These are phyloP conservation scores for Keithomyces neogunnii DNA, from an alignment of 2,329 filamentous ascomycete species.

Conservation along the genomic window DNA sequence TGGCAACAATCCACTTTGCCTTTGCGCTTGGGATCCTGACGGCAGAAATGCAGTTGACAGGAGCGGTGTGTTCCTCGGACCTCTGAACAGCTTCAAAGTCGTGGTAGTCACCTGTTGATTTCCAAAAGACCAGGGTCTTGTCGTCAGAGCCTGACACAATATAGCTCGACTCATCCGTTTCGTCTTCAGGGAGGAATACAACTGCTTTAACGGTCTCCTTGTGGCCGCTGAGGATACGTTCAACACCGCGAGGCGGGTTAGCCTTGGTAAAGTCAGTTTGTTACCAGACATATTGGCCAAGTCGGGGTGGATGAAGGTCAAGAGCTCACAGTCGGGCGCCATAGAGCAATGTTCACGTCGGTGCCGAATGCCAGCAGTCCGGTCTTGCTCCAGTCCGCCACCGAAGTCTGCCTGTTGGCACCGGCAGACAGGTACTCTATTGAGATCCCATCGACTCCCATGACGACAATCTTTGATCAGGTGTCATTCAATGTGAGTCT, in stretches of 20 bases:
- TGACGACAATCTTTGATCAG: slow-evolving; percentile 11
- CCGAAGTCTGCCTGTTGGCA: slow-evolving; percentile 81
- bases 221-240: slow-evolving; percentile 64
- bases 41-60: slow-evolving; percentile 61
- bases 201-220: slow-evolving; percentile 74
- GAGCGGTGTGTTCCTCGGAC: slow-evolving; percentile 55
- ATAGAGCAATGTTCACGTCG: slow-evolving; percentile 80
- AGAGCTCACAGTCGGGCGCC: slow-evolving; percentile 64
- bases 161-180: slow-evolving; percentile 38
- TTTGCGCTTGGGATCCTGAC: slow-evolving; percentile 20
- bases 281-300: background rate
- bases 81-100: slow-evolving; percentile 40
- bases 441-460: slow-evolving; percentile 23
- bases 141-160: slow-evolving; percentile 79
- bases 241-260: slow-evolving; percentile 46
- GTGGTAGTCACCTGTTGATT: slow-evolving; percentile 17
- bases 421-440: slow-evolving; percentile 62
- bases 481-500: slow-evolving; percentile 18
- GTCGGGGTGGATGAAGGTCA: background rate
- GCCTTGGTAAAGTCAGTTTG: slow-evolving; percentile 19
- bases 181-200: slow-evolving; percentile 56
- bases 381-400: slow-evolving; percentile 75
- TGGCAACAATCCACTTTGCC: slow-evolving; percentile 51
- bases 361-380: slow-evolving; percentile 81
- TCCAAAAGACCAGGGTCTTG: slow-evolving; percentile 68